Base-by-base conservation (phyloP, 2,329 filamentous ascomycete species). In the Apiospora aurea region DNA sequence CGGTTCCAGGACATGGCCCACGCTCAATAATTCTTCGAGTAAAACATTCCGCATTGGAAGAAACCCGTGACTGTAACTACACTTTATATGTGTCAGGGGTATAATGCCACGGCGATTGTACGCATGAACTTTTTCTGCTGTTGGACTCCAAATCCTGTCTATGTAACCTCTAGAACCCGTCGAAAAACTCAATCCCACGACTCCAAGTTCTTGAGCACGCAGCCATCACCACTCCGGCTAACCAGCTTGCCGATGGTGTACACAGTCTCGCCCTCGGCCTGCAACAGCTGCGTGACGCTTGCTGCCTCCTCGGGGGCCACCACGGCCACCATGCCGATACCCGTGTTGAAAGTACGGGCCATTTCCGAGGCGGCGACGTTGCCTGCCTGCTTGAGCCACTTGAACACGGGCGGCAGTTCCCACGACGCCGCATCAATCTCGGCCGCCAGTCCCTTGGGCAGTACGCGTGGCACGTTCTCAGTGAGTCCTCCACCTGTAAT, bases 391-490 rank as follows among this genome's bases (percentile, higher is more conserved):
- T 95, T 94, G 77, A 99, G 87, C 96, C 96, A 99, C 78, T 87
- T 87, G 85, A 98, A 96, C 5, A 98, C 93, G 1, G 89, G 84
- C 0, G 93, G 94, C 61, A 95, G 87, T 38, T 90, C 81, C 94
- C 95, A 99, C 0, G 89, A 83, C 57, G 86, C 85, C 67, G 93
- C 93, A 78, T 97, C 93, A 71, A 99, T 91, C 80, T 94, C 90
- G 1, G 95, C 96, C 1, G 93, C 89, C 7, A 99, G 89, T 66
- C 91, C 86, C 46, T 88, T 82, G 1, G 96, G 96, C 24, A 99
- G 87, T 93, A 97, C 97, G 75, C 96, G 92, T 43, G 96, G 96
- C 38, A 99, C 92, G 82, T 99, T 99, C 84, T 99, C 96, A 24
- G 92, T 87, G 26, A 99, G 88, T 14, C 96, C 96, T 73, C 96